A percentile compares a stretch with the other conserved stretches of the same genome.
These are phyloP conservation scores for Crithidia expoeki DNA, from an alignment of 208 protist genomes.

Conservation along the genomic window DNA sequence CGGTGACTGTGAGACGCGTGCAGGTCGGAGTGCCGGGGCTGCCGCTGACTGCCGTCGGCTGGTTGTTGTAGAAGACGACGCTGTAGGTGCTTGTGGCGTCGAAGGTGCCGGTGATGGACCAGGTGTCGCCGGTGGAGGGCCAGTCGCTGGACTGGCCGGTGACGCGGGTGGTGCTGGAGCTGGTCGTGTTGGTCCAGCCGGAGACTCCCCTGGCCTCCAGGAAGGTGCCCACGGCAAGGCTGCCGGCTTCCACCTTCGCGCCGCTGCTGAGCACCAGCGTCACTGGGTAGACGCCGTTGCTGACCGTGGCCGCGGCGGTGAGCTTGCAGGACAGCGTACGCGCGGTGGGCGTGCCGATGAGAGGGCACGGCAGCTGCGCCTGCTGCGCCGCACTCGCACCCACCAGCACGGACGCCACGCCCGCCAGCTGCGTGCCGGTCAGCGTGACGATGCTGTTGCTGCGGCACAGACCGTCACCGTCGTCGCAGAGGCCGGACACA, in stretches of 20 bases:
- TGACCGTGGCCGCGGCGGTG: background rate
- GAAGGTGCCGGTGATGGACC: slow-evolving; percentile 40
- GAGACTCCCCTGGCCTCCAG: background rate
- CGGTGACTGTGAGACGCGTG: slow-evolving; percentile 8
- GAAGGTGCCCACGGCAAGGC: slow-evolving; percentile 13
- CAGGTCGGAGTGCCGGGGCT: slow-evolving; percentile 20
- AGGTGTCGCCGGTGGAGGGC: slow-evolving; percentile 34
- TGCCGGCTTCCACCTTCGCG: slow-evolving; percentile 17
- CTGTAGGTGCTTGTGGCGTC: slow-evolving; percentile 26
- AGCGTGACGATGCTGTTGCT: slow-evolving; percentile 1
- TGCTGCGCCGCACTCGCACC: slow-evolving; percentile 2
- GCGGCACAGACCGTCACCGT: slow-evolving; percentile 18
- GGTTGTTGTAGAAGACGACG: slow-evolving; percentile 42
- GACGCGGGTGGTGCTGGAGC: slow-evolving; percentile 14
- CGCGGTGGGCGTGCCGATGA: background rate
- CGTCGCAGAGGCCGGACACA: slow-evolving; percentile 15
- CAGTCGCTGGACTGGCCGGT: slow-evolving; percentile 27
- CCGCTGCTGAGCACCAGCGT: slow-evolving; percentile 14
- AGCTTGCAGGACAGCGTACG: slow-evolving; percentile 23
- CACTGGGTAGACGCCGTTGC: slow-evolving; percentile 26
- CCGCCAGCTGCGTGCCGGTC: slow-evolving; percentile 1
- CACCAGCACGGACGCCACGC: slow-evolving; percentile 14
- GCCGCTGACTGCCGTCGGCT: background rate
- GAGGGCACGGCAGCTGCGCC: slow-evolving; percentile 6
- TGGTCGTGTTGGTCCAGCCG: slow-evolving; percentile 11